Percentiles rank a stretch among this genome's conserved stretches.
These are phyloP conservation scores for Hyaloscypha hepaticicola DNA, from an alignment of 495 filamentous ascomycete genomes.

Conservation along the genomic window DNA sequence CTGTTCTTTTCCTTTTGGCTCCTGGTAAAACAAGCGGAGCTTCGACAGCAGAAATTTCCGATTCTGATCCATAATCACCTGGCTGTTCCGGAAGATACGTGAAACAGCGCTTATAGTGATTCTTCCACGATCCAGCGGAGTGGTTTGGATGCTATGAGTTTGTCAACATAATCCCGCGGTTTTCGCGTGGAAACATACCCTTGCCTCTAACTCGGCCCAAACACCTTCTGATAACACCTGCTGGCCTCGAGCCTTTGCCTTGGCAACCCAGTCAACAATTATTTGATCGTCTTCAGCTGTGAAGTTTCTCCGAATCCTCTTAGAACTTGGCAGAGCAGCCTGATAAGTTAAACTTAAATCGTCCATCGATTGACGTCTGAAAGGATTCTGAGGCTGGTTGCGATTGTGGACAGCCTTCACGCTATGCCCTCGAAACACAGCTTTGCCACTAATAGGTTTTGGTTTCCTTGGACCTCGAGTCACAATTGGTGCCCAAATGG, in stretches of 20 bases:
- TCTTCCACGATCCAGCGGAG: constrained; percentile 13
- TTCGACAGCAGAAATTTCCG: constrained; percentile 17
- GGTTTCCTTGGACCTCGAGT: neutral
- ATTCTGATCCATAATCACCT: constrained; percentile 10
- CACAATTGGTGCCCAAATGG: constrained; percentile 28
- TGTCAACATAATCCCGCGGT: neutral
- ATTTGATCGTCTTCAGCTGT: constrained; percentile 25
- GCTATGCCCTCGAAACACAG: neutral
- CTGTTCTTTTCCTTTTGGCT: constrained; percentile 4
- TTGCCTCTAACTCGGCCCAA: constrained; percentile 21
- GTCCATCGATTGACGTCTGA: constrained; percentile 1
- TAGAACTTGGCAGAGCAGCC: neutral
- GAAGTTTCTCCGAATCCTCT: neutral
- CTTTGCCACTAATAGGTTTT: neutral
- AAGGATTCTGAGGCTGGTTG: neutral
- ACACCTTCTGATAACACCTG: neutral
- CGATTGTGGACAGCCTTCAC: neutral
- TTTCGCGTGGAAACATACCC: constrained; percentile 15
- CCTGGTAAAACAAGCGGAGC: neutral
- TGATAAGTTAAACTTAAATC: neutral
- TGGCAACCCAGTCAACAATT: constrained; percentile 19
- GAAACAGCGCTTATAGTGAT: constrained; percentile 18
- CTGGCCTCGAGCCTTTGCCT: constrained; percentile 4
- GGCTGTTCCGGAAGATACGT: neutral
- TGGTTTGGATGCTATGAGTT: constrained; percentile 17